Conservation (phyloP, 805 yeast species). For the Kodamaea laetipori region DNA sequence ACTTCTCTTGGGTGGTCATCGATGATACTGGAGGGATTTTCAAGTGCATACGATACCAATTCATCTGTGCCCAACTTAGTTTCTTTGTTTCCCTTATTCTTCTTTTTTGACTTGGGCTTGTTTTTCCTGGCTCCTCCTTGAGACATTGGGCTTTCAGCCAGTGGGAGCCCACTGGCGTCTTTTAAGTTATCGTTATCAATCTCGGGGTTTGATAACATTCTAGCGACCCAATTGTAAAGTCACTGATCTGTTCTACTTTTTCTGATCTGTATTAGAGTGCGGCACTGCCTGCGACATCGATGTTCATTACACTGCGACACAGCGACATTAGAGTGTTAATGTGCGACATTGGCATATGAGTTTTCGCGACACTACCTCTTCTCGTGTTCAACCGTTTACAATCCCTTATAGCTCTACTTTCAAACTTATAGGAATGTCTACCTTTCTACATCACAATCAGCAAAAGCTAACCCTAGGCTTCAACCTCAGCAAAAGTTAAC, state of each 20-base stretch:
- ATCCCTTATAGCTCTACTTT: slow-evolving; percentile 3
- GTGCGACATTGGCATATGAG: too few relatives aligned
- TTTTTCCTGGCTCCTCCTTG: neutral
- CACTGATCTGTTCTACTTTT: neutral
- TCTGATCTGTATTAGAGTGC: neutral
- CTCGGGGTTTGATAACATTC: neutral
- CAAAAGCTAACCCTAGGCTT: too few relatives aligned
- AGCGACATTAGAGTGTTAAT: too few relatives aligned
- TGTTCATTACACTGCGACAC: too few relatives aligned
- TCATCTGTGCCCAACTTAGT: slow-evolving; percentile 4
- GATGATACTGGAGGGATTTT: neutral
- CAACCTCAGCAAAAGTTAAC: too few relatives aligned
- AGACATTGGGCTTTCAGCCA: neutral
- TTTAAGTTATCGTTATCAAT: neutral
- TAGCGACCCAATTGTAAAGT: neutral
- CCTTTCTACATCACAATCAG: too few relatives aligned
- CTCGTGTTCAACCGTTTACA: too few relatives aligned
- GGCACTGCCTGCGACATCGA: too few relatives aligned
- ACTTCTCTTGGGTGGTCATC: slow-evolving; percentile 13
- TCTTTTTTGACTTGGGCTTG: slow-evolving; percentile 4
- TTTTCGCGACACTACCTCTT: too few relatives aligned
- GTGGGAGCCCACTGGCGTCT: neutral
- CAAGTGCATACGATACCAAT: slow-evolving; percentile 6
- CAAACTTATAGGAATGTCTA: too few relatives aligned
- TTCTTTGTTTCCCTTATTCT: neutral